Conservation (phyloP, 768 basidiomycete species). For the Lactifluus hygrophoroides region DNA sequence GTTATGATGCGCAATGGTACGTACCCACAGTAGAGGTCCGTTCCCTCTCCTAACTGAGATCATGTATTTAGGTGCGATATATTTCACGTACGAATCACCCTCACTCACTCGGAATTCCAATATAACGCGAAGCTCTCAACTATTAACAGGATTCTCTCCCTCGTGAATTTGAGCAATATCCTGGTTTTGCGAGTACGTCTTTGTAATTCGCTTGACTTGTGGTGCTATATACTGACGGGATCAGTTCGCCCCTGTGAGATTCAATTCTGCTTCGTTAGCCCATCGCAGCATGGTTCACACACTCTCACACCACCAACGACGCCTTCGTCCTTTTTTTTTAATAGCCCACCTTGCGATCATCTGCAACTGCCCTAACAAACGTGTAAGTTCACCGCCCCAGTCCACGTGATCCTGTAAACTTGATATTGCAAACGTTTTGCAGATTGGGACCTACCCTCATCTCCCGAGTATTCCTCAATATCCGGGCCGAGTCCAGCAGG, state of each 20-base stretch:
- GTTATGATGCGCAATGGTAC: not conserved
- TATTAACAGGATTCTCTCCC: not conserved
- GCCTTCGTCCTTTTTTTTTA: too few species aligned
- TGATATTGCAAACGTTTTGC: not conserved
- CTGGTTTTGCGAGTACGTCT: not conserved
- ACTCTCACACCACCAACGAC: not conserved
- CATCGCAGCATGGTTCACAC: not conserved
- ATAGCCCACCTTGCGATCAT: not conserved
- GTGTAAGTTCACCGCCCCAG: not conserved
- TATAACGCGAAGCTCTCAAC: not conserved
- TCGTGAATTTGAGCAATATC: not conserved
- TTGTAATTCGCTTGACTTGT: too few species aligned
- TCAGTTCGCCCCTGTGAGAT: not conserved
- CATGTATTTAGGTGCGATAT: not conserved
- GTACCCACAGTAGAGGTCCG: too few species aligned
- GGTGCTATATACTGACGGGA: not conserved
- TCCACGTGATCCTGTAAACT: too few species aligned
- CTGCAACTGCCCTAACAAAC: not conserved
- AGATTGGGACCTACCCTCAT: not conserved
- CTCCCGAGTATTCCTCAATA: not conserved
- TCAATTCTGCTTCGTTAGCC: not conserved
- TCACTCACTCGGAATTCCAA: not conserved
- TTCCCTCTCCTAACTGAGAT: not conserved
- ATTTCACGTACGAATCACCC: not conserved
- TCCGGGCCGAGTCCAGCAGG: not conserved